Evolutionary conservation across 257 asterid genomes (phyloP).

Genomic region (Fraxinus pennsylvanica): DNA sequence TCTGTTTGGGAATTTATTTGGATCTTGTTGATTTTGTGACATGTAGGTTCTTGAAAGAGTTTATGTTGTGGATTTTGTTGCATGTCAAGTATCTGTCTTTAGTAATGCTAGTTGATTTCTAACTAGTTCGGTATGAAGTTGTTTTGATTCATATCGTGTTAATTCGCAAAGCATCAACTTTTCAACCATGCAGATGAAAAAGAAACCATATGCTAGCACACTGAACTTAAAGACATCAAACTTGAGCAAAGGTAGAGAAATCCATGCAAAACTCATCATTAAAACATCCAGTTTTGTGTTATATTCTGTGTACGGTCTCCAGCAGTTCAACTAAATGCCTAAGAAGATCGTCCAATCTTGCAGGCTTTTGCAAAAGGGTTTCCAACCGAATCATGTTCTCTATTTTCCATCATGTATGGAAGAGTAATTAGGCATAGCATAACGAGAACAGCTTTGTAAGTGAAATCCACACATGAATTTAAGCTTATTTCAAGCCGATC

Average conservation of each 20-base stretch:
- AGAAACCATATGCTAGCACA: too few relatives aligned
- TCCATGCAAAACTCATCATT: too few relatives aligned
- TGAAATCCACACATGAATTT: slow-evolving; percentile 54
- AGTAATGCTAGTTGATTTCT: not conserved
- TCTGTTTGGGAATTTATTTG: not conserved
- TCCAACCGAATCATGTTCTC: slow-evolving; percentile 39
- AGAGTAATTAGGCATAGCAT: slow-evolving; percentile 35
- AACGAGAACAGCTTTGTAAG: slow-evolving; percentile 69
- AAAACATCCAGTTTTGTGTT: too few relatives aligned
- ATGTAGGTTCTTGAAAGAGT: not conserved
- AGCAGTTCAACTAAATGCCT: slow-evolving; percentile 66
- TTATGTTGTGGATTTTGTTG: not conserved
- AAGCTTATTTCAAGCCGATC: slow-evolving; percentile 40
- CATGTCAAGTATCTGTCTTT: not conserved
- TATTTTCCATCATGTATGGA: slow-evolving; percentile 50
- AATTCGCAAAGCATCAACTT: too few relatives aligned
- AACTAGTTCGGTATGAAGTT: not conserved
- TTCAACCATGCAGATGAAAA: not conserved
- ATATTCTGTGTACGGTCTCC: slow-evolving; percentile 22
- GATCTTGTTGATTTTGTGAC: not conserved
- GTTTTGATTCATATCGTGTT: not conserved
- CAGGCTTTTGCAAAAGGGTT: slow-evolving; percentile 62
- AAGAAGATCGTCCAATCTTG: slow-evolving; percentile 55
- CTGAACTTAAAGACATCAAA: too few relatives aligned
- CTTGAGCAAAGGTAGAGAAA: too few relatives aligned